Conservation (phyloP, 2,329 filamentous ascomycete genomes). For the Stagonosporopsis cucurbitacearum region DNA sequence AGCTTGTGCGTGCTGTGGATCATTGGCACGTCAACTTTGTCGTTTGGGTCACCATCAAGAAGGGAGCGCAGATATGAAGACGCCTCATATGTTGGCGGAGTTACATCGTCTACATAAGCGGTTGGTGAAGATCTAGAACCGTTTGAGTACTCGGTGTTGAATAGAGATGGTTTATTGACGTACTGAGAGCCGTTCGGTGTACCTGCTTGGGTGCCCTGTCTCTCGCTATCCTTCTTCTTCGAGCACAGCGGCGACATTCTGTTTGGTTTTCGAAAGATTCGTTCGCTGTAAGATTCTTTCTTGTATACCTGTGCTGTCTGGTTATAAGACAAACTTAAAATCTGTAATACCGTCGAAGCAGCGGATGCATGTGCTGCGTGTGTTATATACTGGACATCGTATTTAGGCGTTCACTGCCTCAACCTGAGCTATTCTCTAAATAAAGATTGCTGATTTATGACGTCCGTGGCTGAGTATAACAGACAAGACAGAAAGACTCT, state of each 20-base stretch:
- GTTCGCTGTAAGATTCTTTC: neutral
- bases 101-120: neutral
- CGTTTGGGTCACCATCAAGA: constrained; percentile 7
- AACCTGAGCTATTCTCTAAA: neutral
- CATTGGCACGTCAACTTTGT: constrained; percentile 15
- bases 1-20: constrained; percentile 13
- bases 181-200: neutral
- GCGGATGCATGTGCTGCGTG: neutral
- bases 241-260: constrained; percentile 9
- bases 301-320: neutral
- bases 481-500: neutral
- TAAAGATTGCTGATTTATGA: neutral
- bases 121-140: neutral
- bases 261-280: neutral
- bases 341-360: no score
- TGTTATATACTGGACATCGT: neutral
- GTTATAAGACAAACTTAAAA: neutral
- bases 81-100: constrained; percentile 3
- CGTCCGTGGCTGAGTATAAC: constrained; percentile 1
- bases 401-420: constrained; percentile 8
- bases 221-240: constrained; percentile 1
- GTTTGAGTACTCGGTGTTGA: neutral
- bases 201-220: neutral
- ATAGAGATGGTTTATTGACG: neutral
- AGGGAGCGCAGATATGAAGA: constrained; percentile 9